Percentiles rank a stretch among this genome's conserved stretches.
These are phyloP conservation scores for Closterium sp. DNA, from an alignment of 139 green algal genomes.

Conservation along the genomic window DNA sequence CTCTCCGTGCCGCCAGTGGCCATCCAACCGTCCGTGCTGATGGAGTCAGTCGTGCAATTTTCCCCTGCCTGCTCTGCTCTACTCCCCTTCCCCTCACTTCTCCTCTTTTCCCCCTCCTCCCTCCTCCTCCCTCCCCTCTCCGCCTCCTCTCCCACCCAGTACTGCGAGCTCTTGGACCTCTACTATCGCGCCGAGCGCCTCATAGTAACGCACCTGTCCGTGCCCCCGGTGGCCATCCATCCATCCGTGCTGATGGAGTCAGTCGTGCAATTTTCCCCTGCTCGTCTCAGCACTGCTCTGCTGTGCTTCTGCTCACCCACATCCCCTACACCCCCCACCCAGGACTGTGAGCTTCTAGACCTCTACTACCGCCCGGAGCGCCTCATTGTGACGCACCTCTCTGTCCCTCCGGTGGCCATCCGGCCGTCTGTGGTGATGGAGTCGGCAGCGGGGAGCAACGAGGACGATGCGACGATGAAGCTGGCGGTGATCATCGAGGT, in stretches of 20 bases:
- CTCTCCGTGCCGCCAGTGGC: not conserved
- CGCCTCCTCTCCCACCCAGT: conserved; percentile 58
- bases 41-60: not conserved
- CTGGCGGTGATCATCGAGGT: conserved; percentile 88
- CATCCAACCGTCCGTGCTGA: not conserved
- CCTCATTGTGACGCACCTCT: conserved; percentile 79
- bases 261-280: too few relatives aligned
- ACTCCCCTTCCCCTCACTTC: not conserved
- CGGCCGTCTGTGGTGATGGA: conserved; percentile 96
- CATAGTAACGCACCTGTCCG: conserved; percentile 68
- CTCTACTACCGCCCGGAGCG: conserved; percentile 76
- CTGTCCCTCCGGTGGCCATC: conserved; percentile 94
- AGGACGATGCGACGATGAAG: conserved; percentile 99
- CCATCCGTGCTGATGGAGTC: conserved; percentile 96
- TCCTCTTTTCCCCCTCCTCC: not conserved
- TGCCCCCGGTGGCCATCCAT: conserved; percentile 94
- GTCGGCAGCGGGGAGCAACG: conserved; percentile 70
- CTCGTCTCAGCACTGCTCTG: not conserved
- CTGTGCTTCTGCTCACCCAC: not conserved
- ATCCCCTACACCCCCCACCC: not conserved
- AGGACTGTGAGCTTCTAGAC: conserved; percentile 68
- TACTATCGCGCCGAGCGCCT: not conserved
- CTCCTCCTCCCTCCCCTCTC: not conserved
- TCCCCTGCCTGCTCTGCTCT: not conserved
- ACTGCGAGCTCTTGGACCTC: conserved; percentile 51